Base-by-base conservation (phyloP, 305 asterid genomes). In the Withania somnifera region DNA sequence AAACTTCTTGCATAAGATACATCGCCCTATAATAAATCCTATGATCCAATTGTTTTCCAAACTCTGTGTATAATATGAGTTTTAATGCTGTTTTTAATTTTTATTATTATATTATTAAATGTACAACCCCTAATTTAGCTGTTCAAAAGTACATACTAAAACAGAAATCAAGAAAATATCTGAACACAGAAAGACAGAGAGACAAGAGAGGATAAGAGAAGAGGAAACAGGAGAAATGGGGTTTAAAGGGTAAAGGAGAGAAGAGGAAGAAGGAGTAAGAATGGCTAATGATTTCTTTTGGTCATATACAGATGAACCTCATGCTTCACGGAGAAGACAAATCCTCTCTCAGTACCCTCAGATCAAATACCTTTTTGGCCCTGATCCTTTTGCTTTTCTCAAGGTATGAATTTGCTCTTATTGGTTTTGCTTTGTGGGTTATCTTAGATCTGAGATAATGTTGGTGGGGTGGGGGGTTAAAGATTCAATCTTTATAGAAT, bases 281-380 rank as follows among this genome's bases (percentile, higher is more conserved):
- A 92, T 92, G 97, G 94, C 97, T 20, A 83, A 92, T 30, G 98
- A 92, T 86, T 95, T 92, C 78, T 93, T 87, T 90, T 95, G 98
- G 99, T 93, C 98, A 17, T 95, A 93, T 38, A 95, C 98, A 32
- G 98, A 93, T 82, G 98, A 95, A 85, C 99, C 98, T 34, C 98
- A 95, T 45, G 95, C 97, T 87, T 90, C 97, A 56, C 97, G 99
- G 67, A 89, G 98, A 69, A 90, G 88, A 67, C 90, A 88, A 88
- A 95, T 93, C 91, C 98, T 95, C 90, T 90, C 98, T 86, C 88
- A 93, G 50, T 89, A 93, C 87, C 98, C 98, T 86, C 97, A 95
- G 80, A 95, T 95, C 83, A 91, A 84, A 83, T 84, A 90, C 2
- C 94, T 92, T 69, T 93, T 92, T 86, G 98, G 98, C 83, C 97